Evolutionary conservation across 441 rosid species (phyloP).

Genomic region (Erysimum cheiri): DNA sequence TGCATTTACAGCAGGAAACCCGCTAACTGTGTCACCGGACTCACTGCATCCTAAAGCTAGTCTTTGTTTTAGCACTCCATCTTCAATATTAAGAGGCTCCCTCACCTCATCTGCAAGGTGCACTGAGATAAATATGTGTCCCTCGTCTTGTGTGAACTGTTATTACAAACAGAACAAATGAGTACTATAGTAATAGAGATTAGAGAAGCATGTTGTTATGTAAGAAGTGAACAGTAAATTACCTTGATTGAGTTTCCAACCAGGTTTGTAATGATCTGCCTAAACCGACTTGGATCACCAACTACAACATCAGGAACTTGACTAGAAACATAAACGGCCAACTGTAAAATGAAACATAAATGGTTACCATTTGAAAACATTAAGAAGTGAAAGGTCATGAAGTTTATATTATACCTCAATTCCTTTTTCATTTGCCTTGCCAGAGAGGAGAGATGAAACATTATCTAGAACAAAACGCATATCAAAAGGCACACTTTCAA

Average conservation of each 20-base stretch:
- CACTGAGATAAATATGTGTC: conserved; percentile 91
- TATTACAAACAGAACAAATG: conserved; percentile 28
- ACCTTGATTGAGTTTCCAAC: conserved; percentile 98
- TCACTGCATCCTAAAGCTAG: conserved; percentile 52
- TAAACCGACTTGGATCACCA: conserved; percentile 89
- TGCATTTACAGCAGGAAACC: conserved; percentile 80
- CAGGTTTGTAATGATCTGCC: conserved; percentile 91
- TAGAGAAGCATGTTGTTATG: background rate
- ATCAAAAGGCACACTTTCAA: conserved; percentile 88
- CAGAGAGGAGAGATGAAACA: conserved; percentile 74
- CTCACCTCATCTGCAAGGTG: conserved; percentile 78
- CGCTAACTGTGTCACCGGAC: conserved; percentile 68
- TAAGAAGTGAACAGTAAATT: conserved; percentile 28
- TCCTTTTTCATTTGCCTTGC: conserved; percentile 75
- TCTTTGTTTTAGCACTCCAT: conserved; percentile 64
- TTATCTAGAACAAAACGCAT: conserved; percentile 75
- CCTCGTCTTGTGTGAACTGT: conserved; percentile 86
- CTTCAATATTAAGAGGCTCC: conserved; percentile 48
- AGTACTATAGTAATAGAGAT: conserved; percentile 4
- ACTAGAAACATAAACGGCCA: conserved; percentile 84
- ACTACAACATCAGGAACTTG: conserved; percentile 78
- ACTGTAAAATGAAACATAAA: conserved; percentile 51
- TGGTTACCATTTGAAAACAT: conserved; percentile 1
- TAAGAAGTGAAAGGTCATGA: conserved; percentile 10
- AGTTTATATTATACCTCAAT: conserved; percentile 64